A percentile compares a stretch with the other conserved stretches of the same genome.
These are phyloP conservation scores for Hippophae rhamnoides DNA, from an alignment of 306 rosid genomes.

Conservation along the genomic window DNA sequence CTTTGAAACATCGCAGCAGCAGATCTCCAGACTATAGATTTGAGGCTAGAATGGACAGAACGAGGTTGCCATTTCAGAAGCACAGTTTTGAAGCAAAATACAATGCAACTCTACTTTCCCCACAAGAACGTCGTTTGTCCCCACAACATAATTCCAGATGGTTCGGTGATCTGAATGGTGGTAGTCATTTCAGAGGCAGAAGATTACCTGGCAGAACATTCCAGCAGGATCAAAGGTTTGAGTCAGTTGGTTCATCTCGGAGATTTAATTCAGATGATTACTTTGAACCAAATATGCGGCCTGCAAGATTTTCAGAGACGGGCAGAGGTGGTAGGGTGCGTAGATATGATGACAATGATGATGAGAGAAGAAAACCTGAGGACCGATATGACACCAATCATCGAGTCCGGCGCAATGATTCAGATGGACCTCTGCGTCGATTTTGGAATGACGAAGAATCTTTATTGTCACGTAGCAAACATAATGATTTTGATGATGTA, in stretches of 20 bases:
- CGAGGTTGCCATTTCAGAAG: constrained; percentile 26
- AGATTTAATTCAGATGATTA: constrained; percentile 23
- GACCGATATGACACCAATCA: constrained; percentile 11
- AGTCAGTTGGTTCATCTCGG: constrained; percentile 15
- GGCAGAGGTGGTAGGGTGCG: constrained; percentile 18
- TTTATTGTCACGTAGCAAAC: constrained; percentile 17
- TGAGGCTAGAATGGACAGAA: constrained; percentile 21
- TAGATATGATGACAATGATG: constrained; percentile 21
- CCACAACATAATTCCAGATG: constrained; percentile 23
- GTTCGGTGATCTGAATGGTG: constrained; percentile 19
- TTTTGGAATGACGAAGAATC: constrained; percentile 16
- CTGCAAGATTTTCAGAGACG: constrained; percentile 18
- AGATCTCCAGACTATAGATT: constrained; percentile 29
- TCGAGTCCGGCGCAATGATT: constrained; percentile 16
- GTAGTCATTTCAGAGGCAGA: constrained; percentile 20
- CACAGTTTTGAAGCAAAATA: constrained; percentile 19
- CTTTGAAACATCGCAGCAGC: constrained; percentile 20
- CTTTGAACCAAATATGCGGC: constrained; percentile 18
- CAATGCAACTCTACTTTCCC: constrained; percentile 18
- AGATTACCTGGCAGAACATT: constrained; percentile 19
- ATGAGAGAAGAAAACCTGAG: constrained; percentile 23
- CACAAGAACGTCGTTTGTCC: constrained; percentile 20
- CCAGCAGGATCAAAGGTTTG: constrained; percentile 22
- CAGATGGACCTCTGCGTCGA: constrained; percentile 22
- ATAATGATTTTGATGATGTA: constrained; percentile 8